Conservation (phyloP, 177 flowering plant genomes). For the Telopea speciosissima region DNA sequence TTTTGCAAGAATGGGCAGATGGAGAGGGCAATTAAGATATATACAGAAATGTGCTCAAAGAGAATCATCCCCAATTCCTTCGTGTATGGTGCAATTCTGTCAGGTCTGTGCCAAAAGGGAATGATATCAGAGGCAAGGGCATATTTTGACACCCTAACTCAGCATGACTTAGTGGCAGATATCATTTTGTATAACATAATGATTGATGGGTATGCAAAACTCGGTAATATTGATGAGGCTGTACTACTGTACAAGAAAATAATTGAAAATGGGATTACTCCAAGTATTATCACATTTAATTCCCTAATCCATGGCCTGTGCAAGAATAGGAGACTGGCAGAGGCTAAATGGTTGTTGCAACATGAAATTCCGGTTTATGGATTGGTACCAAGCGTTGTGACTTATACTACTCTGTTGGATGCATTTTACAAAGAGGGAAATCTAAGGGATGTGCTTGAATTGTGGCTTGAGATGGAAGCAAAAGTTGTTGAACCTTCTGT, state of each 20-base stretch:
- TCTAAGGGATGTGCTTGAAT: constrained; percentile 23
- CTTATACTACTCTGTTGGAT: constrained; percentile 70
- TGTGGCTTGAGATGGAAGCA: constrained; percentile 47
- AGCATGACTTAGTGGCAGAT: constrained; percentile 25
- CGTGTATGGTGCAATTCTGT: constrained; percentile 39
- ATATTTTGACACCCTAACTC: constrained; percentile 39
- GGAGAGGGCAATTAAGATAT: constrained; percentile 38
- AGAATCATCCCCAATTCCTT: constrained; percentile 37
- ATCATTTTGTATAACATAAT: constrained; percentile 59
- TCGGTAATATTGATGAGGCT: constrained; percentile 40
- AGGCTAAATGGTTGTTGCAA: constrained; percentile 38
- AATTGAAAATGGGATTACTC: constrained; percentile 35
- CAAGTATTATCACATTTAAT: constrained; percentile 62
- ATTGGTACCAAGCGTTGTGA: constrained; percentile 45
- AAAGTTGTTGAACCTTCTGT: constrained; percentile 39
- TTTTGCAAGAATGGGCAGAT: constrained; percentile 56
- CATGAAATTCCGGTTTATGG: constrained; percentile 28
- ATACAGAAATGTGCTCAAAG: constrained; percentile 37
- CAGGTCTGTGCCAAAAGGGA: constrained; percentile 45
- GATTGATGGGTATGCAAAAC: constrained; percentile 64
- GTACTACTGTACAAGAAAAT: constrained; percentile 31
- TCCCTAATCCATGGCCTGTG: constrained; percentile 64
- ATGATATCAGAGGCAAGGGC: constrained; percentile 45
- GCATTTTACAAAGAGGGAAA: constrained; percentile 47
- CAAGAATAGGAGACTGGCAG: constrained; percentile 33